Conservation (phyloP, 495 filamentous ascomycete genomes). For the Aspergillus steynii region DNA sequence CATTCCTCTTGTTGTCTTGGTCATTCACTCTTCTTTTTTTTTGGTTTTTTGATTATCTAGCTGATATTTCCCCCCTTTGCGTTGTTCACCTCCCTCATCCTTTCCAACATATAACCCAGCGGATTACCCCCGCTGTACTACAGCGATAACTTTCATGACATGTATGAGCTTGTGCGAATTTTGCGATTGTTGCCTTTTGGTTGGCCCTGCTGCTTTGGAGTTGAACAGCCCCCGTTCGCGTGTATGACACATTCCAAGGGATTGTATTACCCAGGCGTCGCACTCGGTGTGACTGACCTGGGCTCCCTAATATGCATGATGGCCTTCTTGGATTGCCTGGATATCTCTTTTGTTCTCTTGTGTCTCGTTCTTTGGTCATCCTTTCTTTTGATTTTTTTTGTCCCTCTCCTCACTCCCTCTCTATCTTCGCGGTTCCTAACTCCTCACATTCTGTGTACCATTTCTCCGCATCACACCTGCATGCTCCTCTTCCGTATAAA, state of each 20-base stretch:
- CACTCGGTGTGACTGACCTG: constrained; percentile 10
- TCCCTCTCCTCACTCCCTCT: neutral
- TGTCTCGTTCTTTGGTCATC: constrained; percentile 10
- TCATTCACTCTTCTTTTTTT: constrained; percentile 1
- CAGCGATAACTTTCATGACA: constrained; percentile 35
- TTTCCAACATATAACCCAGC: constrained; percentile 1
- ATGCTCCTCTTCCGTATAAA: neutral
- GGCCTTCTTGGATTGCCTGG: constrained; percentile 12
- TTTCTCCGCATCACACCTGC: constrained; percentile 6
- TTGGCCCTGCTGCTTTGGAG: constrained; percentile 33
- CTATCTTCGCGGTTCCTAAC: neutral
- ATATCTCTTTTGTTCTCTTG: constrained; percentile 14
- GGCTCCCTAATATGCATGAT: constrained; percentile 20
- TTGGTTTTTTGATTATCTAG: constrained; percentile 3
- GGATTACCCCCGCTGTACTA: constrained; percentile 17
- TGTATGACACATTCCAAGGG: constrained; percentile 27
- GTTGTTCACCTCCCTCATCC: neutral
- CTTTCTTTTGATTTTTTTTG: constrained; percentile 9
- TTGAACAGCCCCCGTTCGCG: constrained; percentile 26
- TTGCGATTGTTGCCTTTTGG: constrained; percentile 32
- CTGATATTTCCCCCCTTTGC: constrained; percentile 1
- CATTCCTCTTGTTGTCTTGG: neutral
- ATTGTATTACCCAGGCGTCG: constrained; percentile 18
- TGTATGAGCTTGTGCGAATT: constrained; percentile 46
- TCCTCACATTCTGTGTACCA: constrained; percentile 1